Evolutionary conservation across 179 eudicot species (phyloP).

Genomic region (Silene coronaria): DNA sequence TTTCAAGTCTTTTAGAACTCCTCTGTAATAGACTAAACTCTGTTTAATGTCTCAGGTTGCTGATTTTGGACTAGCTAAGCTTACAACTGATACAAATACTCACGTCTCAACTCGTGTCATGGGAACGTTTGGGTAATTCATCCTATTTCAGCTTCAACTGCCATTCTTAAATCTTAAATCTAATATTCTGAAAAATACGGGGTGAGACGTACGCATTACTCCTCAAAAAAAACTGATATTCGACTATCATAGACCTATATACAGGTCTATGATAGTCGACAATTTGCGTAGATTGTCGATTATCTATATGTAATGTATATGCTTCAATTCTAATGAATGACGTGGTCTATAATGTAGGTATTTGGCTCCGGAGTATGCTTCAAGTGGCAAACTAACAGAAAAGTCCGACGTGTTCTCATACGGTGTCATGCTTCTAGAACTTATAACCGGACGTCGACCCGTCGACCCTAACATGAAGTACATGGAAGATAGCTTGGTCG

Average conservation of each 20-base stretch:
- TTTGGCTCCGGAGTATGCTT: constrained; percentile 92
- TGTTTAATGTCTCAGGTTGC: constrained; percentile 51
- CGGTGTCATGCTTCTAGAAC: constrained; percentile 82
- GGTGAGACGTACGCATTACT: neutral
- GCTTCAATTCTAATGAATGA: too few species aligned
- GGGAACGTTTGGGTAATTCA: constrained; percentile 93
- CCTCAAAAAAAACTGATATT: too few species aligned
- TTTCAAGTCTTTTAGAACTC: neutral
- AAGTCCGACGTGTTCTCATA: constrained; percentile 91
- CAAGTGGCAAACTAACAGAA: constrained; percentile 85
- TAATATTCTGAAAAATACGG: neutral
- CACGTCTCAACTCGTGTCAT: constrained; percentile 95
- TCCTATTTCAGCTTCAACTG: neutral
- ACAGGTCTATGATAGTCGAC: too few species aligned
- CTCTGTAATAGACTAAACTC: neutral
- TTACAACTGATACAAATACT: constrained; percentile 62
- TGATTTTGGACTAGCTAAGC: constrained; percentile 92
- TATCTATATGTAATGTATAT: too few species aligned
- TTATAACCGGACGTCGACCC: constrained; percentile 74
- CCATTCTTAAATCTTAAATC: neutral
- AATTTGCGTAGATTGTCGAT: too few species aligned
- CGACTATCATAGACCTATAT: too few species aligned
- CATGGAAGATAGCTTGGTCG: constrained; percentile 89
- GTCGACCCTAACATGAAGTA: constrained; percentile 48
- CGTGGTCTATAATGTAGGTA: constrained; percentile 38